These are phyloP conservation scores for Xanthoconium purpureum DNA, from an alignment of 768 basidiomycete genomes.

Conservation along the genomic window DNA sequence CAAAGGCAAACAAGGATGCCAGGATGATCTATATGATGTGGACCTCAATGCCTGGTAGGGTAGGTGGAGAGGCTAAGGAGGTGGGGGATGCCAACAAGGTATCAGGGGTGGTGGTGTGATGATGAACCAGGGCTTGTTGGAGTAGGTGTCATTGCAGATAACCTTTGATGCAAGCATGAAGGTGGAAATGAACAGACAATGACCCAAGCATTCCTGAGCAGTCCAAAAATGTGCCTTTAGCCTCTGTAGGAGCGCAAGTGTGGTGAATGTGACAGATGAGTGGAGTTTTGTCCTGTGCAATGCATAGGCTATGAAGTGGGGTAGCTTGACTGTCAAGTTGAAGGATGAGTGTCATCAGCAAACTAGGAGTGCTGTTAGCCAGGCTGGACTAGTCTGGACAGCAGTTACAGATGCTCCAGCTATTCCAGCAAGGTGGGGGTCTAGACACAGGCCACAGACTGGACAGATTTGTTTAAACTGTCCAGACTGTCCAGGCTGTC, in stretches of 20 bases:
- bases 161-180: conserved; percentile 77
- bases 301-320: too few species aligned
- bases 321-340: too few species aligned
- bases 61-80: conserved; percentile 54
- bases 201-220: conserved; percentile 70
- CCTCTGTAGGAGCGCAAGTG: conserved; percentile 24
- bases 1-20: conserved; percentile 53
- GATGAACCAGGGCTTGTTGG: conserved; percentile 61
- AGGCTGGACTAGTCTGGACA: too few species aligned
- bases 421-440: too few species aligned
- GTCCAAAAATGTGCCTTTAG: conserved; percentile 72
- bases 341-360: too few species aligned
- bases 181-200: conserved; percentile 34
- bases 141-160: conserved; percentile 71
- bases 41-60: conserved; percentile 53
- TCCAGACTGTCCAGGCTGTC: too few species aligned
- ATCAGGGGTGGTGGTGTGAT: conserved; percentile 58
- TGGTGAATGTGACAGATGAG: too few species aligned
- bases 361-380: too few species aligned
- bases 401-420: too few species aligned
- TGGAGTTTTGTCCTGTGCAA: too few species aligned
- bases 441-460: too few species aligned
- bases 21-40: conserved; percentile 45
- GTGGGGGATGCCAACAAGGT: conserved; percentile 48
- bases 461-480: too few species aligned